A percentile compares a stretch with the other conserved stretches of the same genome.
These are phyloP conservation scores for Fusarium dlaminii DNA, from an alignment of 2,329 filamentous ascomycete genomes.

Conservation along the genomic window DNA sequence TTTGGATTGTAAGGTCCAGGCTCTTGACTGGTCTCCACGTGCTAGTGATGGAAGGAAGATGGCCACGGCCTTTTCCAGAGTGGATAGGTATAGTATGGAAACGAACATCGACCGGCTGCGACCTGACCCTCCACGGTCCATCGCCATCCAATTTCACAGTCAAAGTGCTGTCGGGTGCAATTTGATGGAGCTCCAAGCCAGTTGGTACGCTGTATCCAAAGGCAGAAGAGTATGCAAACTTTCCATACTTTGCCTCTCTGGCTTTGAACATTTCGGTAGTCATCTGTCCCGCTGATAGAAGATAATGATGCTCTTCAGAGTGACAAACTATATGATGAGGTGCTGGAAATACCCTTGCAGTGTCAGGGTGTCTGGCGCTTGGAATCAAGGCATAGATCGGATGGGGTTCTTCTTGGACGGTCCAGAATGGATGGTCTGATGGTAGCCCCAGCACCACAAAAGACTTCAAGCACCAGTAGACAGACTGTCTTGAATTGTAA, in stretches of 20 bases:
- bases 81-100: background rate
- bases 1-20: constrained; percentile 33
- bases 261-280: constrained; percentile 50
- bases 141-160: constrained; percentile 42
- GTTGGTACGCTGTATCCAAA: constrained; percentile 57
- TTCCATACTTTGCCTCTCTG: constrained; percentile 56
- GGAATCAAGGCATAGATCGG: constrained; percentile 1
- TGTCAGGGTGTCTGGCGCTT: background rate
- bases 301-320: constrained; percentile 52
- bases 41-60: background rate
- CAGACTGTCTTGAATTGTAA: constrained; percentile 65
- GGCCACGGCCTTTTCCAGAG: background rate
- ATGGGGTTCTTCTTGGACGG: constrained; percentile 47
- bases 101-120: constrained; percentile 29
- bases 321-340: constrained; percentile 58
- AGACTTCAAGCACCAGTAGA: constrained; percentile 64
- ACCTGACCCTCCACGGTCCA: constrained; percentile 45
- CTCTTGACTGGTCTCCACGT: constrained; percentile 35
- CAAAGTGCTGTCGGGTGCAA: constrained; percentile 46
- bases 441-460: constrained; percentile 54
- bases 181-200: constrained; percentile 45
- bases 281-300: constrained; percentile 53
- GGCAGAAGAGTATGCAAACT: constrained; percentile 59
- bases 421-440: constrained; percentile 56
- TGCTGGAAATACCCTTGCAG: constrained; percentile 10